Base-by-base conservation (phyloP, 2,329 filamentous ascomycete species). In the Botrytis cinerea region DNA sequence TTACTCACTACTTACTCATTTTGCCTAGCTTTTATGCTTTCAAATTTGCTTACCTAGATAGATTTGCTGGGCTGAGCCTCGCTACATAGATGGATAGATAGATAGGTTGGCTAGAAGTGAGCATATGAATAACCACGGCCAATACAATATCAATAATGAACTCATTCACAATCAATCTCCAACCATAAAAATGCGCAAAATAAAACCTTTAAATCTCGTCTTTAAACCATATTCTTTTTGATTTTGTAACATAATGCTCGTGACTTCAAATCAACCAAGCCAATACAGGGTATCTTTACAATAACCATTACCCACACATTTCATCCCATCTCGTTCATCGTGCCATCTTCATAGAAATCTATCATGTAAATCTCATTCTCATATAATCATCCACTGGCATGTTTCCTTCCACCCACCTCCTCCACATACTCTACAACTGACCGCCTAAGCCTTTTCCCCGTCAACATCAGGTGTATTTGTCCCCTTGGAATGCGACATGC, bases 401-500 rank as follows among this genome's bases (percentile, higher is more conserved):
- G 2, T 16, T 51, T 20, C 22, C 45, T 28, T 35, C 35, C 35
- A 35, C 35, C 35, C 35, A 35, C 22, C 25, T 43, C 2, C 60
- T 43, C 2, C 60, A 25, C 6, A 43, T 35, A 43, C 16, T 61
- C 38, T 20, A 40, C 12, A 22, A 2, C 38, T n/a, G 18, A 28
- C 8, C 0, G 9, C 40, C n/a, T 67, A 67, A 35, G 48, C 18
- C 43, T 64, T 64, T 18, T 38, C 69, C 4, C 18, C 45, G 2
- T 77, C 77, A 25, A 74, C 73, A 40, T 73, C 77, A 18, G 79
- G 79, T 9, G 79, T 80, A 54, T 77, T 77, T 16, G 75, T 78
- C 22, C 80, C 80, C 57, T 77, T 80, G 0, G 78, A 80, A 73
- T 76, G 76, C n/a, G 79, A 80, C 79, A 81, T 80, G 60, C 79